Evolutionary conservation across 441 rosid genomes (phyloP).

Genomic region (Theobroma grandiflorum): DNA sequence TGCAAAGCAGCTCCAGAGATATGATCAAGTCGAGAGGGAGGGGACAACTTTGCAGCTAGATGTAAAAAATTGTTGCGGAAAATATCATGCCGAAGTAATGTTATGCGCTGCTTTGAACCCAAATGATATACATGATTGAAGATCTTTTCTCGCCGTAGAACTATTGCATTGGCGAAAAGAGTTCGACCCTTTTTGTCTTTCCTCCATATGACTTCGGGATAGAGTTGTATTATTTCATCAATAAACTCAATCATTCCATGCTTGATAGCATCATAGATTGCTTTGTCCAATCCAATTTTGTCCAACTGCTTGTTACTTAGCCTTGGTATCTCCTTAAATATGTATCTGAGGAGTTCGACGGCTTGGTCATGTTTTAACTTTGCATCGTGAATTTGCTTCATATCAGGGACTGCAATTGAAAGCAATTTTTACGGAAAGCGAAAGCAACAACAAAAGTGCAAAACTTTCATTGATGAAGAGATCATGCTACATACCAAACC

Average conservation of each 20-base stretch:
- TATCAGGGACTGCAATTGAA: constrained; percentile 6
- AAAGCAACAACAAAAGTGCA: not conserved
- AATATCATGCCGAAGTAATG: constrained; percentile 24
- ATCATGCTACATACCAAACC: constrained; percentile 6
- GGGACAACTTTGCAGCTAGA: constrained; percentile 37
- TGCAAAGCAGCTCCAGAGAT: constrained; percentile 51
- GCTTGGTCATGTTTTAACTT: constrained; percentile 22
- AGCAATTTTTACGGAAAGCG: not conserved
- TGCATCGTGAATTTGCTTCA: not conserved
- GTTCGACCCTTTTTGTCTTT: constrained; percentile 22
- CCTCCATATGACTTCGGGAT: constrained; percentile 40
- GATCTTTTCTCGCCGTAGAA: constrained; percentile 42
- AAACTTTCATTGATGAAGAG: not conserved
- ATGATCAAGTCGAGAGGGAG: constrained; percentile 21
- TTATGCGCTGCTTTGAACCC: constrained; percentile 27
- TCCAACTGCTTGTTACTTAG: constrained; percentile 8
- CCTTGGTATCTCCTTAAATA: constrained; percentile 7
- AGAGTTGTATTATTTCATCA: constrained; percentile 14
- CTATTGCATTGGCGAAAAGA: constrained; percentile 40
- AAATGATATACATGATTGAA: constrained; percentile 35
- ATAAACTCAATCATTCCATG: constrained; percentile 38
- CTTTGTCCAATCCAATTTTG: constrained; percentile 12
- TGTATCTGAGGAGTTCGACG: not conserved
- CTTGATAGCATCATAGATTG: constrained; percentile 32
- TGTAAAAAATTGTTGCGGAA: constrained; percentile 36